Evolutionary conservation across 345 rosid genomes (phyloP).

Genomic region (Gossypium sturtianum): DNA sequence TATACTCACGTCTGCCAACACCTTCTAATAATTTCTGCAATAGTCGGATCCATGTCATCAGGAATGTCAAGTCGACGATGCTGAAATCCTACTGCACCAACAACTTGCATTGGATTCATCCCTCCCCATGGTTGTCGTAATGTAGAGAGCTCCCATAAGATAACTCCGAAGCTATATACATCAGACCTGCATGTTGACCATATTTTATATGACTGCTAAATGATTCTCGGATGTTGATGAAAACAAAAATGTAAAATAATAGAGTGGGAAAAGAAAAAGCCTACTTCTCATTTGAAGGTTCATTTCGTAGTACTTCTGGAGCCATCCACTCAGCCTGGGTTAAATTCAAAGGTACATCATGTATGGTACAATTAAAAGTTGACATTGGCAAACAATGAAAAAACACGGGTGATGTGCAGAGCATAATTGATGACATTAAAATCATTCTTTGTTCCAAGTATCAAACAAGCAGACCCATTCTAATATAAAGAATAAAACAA

Average conservation of each 20-base stretch:
- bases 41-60: conserved; percentile 47
- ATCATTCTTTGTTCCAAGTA: background rate
- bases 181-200: conserved; percentile 57
- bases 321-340: conserved; percentile 99
- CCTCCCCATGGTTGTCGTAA: conserved; percentile 94
- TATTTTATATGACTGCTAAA: conserved; percentile 3
- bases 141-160: conserved; percentile 88
- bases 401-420: background rate
- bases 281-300: conserved; percentile 96
- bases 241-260: background rate
- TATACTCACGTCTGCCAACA: conserved; percentile 95
- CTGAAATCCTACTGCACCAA: conserved; percentile 96
- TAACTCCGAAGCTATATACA: conserved; percentile 91
- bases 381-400: background rate
- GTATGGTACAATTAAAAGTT: background rate
- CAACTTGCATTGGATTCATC: conserved; percentile 99
- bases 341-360: background rate
- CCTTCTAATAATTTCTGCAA: conserved; percentile 69
- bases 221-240: background rate
- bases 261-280: conserved; percentile 9
- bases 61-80: conserved; percentile 92
- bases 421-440: background rate
- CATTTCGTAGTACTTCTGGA: conserved; percentile 94
- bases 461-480: background rate
- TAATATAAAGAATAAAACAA: background rate